phyloP scores from a whole-genome alignment of 169 alveolate species.

The Plasmodium yoelii region DNA sequence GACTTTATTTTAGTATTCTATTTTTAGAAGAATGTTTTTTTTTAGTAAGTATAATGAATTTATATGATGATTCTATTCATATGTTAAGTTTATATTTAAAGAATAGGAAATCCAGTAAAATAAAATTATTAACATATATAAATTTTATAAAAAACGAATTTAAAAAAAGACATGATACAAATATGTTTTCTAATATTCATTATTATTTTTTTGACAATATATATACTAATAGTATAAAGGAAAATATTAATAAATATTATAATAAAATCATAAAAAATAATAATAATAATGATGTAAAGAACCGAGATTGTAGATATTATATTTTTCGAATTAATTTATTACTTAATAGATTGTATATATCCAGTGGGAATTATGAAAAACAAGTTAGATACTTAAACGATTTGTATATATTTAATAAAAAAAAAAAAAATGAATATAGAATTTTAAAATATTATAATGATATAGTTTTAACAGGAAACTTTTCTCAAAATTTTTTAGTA shows the following conservation, averaged over 20 bases:
- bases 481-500: constrained; percentile 42
- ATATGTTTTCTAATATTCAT: background rate
- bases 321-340: constrained; percentile 37
- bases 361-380: constrained; percentile 51
- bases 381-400: constrained; percentile 50
- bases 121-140: constrained; percentile 38
- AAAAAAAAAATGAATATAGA: constrained; percentile 59
- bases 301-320: constrained; percentile 54
- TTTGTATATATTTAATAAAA: constrained; percentile 37
- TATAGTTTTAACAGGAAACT: constrained; percentile 47
- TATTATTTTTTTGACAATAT: constrained; percentile 37
- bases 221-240: constrained; percentile 25
- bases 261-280: background rate
- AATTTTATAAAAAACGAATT: constrained; percentile 49
- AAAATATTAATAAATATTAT: constrained; percentile 44
- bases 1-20: constrained; percentile 51
- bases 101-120: constrained; percentile 32
- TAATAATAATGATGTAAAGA: constrained; percentile 5
- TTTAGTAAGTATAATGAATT: constrained; percentile 63
- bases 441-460: constrained; percentile 58
- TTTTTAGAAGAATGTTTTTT: constrained; percentile 70
- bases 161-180: constrained; percentile 1
- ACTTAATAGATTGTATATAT: constrained; percentile 45
- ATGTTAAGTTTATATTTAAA: constrained; percentile 48
- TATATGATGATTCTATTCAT: constrained; percentile 64